A percentile compares a stretch with the other conserved stretches of the same genome.
phyloP scores from a whole-genome alignment of 1,284 basidiomycete species.

The Naganishia sp. region DNA sequence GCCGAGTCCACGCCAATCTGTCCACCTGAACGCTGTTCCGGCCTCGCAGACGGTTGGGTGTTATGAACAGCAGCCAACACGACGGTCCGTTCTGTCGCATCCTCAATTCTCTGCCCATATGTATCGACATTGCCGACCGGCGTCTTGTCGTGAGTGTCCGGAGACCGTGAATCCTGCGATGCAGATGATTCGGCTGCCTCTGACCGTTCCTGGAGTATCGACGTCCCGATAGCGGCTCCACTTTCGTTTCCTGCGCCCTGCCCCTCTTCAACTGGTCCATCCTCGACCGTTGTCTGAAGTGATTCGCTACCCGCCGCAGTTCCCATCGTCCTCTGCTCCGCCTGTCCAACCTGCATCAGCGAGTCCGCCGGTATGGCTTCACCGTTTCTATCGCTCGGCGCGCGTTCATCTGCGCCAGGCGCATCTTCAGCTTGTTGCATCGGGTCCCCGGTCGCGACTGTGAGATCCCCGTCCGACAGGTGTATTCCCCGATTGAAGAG shows the following conservation, averaged over 20 bases:
- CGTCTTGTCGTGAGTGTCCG: neutral
- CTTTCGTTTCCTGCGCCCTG: neutral
- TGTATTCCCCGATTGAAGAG: neutral
- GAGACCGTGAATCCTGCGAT: neutral
- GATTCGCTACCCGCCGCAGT: neutral
- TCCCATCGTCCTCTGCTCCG: neutral
- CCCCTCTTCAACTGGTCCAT: constrained; percentile 5
- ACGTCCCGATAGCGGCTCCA: neutral
- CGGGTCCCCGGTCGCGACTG: neutral
- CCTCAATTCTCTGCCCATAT: neutral
- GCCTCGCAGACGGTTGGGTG: too few species aligned
- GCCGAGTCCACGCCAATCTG: too few species aligned
- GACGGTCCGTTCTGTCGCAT: neutral
- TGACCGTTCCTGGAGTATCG: neutral
- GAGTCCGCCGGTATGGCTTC: neutral
- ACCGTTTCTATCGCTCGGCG: neutral
- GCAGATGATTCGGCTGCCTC: neutral
- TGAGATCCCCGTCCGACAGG: neutral
- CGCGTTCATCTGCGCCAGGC: neutral
- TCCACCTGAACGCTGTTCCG: too few species aligned
- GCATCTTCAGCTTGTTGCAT: neutral
- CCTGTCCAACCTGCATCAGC: neutral
- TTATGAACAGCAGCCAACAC: too few species aligned
- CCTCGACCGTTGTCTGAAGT: constrained; percentile 15
- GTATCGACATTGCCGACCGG: neutral